Evolutionary conservation across 345 rosid species (phyloP).

Genomic region (Corchorus olitorius): DNA sequence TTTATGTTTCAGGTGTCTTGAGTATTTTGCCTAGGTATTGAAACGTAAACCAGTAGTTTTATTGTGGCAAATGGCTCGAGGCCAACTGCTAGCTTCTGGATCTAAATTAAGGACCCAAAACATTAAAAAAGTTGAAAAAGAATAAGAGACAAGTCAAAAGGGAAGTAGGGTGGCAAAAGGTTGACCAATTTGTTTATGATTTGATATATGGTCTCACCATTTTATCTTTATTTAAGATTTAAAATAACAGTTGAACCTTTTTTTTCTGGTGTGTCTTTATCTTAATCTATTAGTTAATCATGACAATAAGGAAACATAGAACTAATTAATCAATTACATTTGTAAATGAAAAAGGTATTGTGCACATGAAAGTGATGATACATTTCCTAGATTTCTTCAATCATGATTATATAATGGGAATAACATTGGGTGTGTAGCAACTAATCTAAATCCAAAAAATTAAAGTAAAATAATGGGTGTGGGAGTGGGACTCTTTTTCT

Average conservation of each 20-base stretch:
- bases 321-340: background rate
- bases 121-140: background rate
- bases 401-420: constrained; percentile 20
- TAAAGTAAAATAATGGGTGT: background rate
- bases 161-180: background rate
- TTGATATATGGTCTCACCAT: too few relatives aligned
- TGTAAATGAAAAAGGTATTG: background rate
- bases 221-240: too few relatives aligned
- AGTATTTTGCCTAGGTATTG: background rate
- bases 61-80: background rate
- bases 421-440: background rate
- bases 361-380: constrained; percentile 35
- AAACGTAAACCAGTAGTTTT: background rate
- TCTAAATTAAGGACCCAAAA: background rate
- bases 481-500: background rate
- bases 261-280: background rate
- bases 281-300: background rate
- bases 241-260: background rate
- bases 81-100: background rate
- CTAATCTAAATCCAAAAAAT: background rate
- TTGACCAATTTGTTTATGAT: constrained; percentile 2
- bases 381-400: constrained; percentile 33
- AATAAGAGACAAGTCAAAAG: constrained; percentile 1
- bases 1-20: background rate
- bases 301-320: constrained; percentile 1